These are phyloP conservation scores for Fusarium compactum DNA, from an alignment of 2,329 filamentous ascomycete genomes.

Conservation along the genomic window DNA sequence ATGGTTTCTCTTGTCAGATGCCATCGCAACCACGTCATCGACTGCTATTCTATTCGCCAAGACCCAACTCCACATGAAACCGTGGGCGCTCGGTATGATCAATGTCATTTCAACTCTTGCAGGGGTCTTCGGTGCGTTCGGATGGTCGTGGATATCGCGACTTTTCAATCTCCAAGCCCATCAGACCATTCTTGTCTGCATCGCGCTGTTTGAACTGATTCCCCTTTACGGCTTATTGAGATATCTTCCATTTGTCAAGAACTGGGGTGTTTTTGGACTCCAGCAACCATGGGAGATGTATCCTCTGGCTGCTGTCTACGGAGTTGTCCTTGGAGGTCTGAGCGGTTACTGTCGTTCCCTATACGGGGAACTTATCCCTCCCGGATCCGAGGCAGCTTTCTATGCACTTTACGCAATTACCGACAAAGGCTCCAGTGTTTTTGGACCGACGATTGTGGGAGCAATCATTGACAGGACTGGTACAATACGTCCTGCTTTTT, in stretches of 20 bases:
- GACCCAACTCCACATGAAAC: conserved; percentile 89
- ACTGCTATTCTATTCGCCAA: conserved; percentile 97
- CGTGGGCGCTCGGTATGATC: conserved; percentile 89
- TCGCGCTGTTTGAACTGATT: conserved; percentile 90
- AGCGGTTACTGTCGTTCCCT: conserved; percentile 92
- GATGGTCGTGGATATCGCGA: conserved; percentile 84
- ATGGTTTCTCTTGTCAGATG: conserved; percentile 96
- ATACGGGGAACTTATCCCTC: conserved; percentile 93
- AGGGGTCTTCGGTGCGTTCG: conserved; percentile 88
- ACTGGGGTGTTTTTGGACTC: conserved; percentile 83
- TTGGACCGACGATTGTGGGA: conserved; percentile 94
- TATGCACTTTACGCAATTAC: conserved; percentile 98
- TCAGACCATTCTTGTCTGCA: conserved; percentile 93
- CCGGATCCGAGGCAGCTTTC: conserved; percentile 94
- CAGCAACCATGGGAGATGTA: conserved; percentile 98
- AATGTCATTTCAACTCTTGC: conserved; percentile 90
- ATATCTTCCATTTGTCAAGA: conserved; percentile 82
- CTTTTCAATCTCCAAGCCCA: conserved; percentile 77
- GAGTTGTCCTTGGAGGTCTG: conserved; percentile 92
- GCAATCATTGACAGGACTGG: conserved; percentile 88
- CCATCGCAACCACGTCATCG: conserved; percentile 92
- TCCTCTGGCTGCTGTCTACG: conserved; percentile 88
- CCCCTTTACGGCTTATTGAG: conserved; percentile 91
- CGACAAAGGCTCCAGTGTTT: conserved; percentile 94
- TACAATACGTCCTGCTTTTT: conserved; percentile 88